A percentile compares a stretch with the other conserved stretches of the same genome.
phyloP scores from a whole-genome alignment of 345 rosid species.

The Raphanus raphanistrum region DNA sequence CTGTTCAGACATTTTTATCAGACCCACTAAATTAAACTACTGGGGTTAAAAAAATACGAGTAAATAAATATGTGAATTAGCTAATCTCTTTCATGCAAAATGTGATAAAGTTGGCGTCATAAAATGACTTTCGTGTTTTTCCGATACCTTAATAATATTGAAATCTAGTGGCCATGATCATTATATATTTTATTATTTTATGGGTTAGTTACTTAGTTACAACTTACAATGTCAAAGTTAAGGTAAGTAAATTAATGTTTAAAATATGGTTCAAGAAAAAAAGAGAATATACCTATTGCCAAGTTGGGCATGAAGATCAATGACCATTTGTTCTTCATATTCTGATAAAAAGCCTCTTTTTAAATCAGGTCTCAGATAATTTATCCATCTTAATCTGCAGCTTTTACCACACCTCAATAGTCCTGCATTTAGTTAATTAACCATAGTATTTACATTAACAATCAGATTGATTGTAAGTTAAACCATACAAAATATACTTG shows the following conservation, averaged over 20 bases:
- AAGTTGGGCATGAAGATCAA: constrained; percentile 90
- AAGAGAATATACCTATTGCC: constrained; percentile 73
- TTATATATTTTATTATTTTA: not conserved
- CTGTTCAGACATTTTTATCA: constrained; percentile 9
- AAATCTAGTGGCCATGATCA: not conserved
- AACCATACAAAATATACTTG: not conserved
- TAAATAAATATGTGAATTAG: constrained; percentile 10
- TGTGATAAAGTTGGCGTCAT: not conserved
- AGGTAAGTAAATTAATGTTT: not conserved
- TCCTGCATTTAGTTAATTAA: constrained; percentile 49
- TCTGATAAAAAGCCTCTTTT: constrained; percentile 94
- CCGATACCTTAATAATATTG: not conserved
- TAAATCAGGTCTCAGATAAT: constrained; percentile 87
- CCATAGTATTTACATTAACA: not conserved
- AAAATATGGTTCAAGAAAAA: not conserved
- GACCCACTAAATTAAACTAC: not conserved
- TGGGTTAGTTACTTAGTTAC: constrained; percentile 12
- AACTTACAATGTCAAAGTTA: constrained; percentile 13
- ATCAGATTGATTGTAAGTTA: not conserved
- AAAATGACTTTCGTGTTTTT: not conserved
- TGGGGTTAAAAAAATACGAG: not conserved
- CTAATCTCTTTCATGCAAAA: constrained; percentile 2
- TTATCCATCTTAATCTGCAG: constrained; percentile 94
- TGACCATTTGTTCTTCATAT: constrained; percentile 77
- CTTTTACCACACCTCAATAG: constrained; percentile 92